Percentiles rank a stretch among this genome's conserved stretches.
Conservation (phyloP, 2,329 filamentous ascomycete genomes). For the Colletotrichum sansevieriae region DNA sequence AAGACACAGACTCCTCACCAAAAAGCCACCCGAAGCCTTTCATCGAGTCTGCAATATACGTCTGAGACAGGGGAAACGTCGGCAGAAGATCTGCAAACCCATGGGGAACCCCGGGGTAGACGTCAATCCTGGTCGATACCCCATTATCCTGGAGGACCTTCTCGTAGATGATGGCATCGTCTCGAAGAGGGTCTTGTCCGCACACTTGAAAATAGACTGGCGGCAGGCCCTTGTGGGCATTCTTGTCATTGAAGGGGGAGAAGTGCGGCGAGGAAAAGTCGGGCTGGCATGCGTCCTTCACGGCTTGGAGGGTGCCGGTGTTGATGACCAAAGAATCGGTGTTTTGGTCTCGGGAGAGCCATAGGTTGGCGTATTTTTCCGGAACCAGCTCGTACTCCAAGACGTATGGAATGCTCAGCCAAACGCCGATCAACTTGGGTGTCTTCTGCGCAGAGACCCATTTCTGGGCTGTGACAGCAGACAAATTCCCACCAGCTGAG, state of each 20-base stretch:
- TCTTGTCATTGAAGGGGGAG: conserved; percentile 51
- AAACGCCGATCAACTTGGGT: conserved; percentile 22
- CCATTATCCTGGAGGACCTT: conserved; percentile 41
- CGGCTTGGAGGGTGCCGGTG: conserved; percentile 43
- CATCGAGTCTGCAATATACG: conserved; percentile 10
- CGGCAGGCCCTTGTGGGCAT: conserved; percentile 53
- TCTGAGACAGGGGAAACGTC: neutral
- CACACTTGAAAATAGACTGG: conserved; percentile 61
- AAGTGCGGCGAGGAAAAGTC: conserved; percentile 47
- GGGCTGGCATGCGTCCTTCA: conserved; percentile 48
- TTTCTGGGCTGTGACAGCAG: conserved; percentile 39
- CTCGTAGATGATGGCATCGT: conserved; percentile 63
- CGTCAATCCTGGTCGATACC: conserved; percentile 25
- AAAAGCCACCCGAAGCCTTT: conserved; percentile 25
- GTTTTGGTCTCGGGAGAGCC: conserved; percentile 57
- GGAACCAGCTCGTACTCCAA: conserved; percentile 38
- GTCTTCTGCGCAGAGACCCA: conserved; percentile 16
- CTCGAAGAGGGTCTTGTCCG: conserved; percentile 61
- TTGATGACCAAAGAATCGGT: conserved; percentile 52
- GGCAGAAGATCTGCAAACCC: conserved; percentile 30
- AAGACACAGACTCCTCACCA: conserved; percentile 2
- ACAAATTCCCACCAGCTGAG: conserved; percentile 41
- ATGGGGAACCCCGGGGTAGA: conserved; percentile 32
- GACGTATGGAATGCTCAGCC: conserved; percentile 28
- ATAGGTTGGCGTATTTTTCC: conserved; percentile 54